Evolutionary conservation across 371 early-diverging fungal genomes (phyloP).

Genomic region (Actinomortierella wolfii): DNA sequence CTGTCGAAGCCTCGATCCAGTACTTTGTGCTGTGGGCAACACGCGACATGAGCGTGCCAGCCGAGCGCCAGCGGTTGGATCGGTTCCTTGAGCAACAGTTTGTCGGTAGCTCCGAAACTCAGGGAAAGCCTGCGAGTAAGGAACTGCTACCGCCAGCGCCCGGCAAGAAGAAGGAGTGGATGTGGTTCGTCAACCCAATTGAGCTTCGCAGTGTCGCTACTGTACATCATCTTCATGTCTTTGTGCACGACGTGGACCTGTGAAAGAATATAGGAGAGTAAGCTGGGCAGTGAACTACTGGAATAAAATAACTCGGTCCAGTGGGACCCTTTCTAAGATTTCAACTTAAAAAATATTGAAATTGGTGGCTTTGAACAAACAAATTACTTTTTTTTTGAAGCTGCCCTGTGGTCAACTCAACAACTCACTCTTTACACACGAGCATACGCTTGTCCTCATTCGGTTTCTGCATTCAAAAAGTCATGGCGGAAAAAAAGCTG

Average conservation of each 20-base stretch:
- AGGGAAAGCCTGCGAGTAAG: neutral
- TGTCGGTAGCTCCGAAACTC: neutral
- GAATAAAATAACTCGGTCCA: no score
- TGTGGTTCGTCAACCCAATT: slow-evolving; percentile 39
- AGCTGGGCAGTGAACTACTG: no score
- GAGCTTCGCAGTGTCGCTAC: slow-evolving; percentile 35
- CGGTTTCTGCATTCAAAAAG: neutral
- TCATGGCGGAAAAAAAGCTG: slow-evolving; percentile 57
- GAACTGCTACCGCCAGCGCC: slow-evolving; percentile 14
- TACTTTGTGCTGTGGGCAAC: slow-evolving; percentile 44
- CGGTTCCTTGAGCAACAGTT: slow-evolving; percentile 14
- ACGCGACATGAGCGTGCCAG: slow-evolving; percentile 23
- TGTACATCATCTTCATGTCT: slow-evolving; percentile 37
- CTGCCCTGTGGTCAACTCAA: no score
- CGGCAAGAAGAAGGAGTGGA: slow-evolving; percentile 40
- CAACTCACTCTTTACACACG: no score
- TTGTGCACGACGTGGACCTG: slow-evolving; percentile 28
- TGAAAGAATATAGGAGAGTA: neutral
- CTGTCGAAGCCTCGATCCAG: slow-evolving; percentile 35
- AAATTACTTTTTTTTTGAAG: no score
- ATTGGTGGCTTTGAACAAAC: no score
- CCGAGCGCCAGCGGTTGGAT: slow-evolving; percentile 18
- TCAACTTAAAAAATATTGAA: no score
- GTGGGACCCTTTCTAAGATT: no score
- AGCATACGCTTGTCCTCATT: no score